Conservation (phyloP, 257 asterid species). For the Striga asiatica region DNA sequence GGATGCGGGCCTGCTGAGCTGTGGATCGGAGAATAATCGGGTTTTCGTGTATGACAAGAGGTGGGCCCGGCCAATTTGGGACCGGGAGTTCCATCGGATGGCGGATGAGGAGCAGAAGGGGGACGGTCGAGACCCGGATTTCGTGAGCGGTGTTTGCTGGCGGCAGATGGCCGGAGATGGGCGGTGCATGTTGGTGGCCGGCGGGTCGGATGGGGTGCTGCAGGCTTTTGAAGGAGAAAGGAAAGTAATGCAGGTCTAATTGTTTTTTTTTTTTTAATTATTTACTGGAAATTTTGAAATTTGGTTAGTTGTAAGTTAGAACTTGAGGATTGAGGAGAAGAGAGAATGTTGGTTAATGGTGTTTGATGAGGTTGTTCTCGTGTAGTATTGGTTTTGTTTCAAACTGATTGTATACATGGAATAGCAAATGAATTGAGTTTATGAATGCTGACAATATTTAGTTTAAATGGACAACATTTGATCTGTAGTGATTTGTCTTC, state of each 20-base stretch:
- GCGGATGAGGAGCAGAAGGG: not conserved
- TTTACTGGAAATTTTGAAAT: too few relatives aligned
- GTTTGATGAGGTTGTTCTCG: too few relatives aligned
- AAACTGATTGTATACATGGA: too few relatives aligned
- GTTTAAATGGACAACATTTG: too few relatives aligned
- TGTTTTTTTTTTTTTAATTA: too few relatives aligned
- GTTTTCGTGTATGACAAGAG: conserved; percentile 74
- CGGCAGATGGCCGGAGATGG: conserved; percentile 53
- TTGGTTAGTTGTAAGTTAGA: too few relatives aligned
- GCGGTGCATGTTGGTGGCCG: conserved; percentile 69
- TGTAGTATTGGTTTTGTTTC: too few relatives aligned
- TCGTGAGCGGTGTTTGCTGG: conserved; percentile 85
- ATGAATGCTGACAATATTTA: too few relatives aligned
- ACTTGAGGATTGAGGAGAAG: too few relatives aligned
- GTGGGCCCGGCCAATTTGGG: conserved; percentile 86
- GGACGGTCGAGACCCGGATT: conserved; percentile 21
- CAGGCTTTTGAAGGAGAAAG: conserved; percentile 47
- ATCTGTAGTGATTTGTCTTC: too few relatives aligned
- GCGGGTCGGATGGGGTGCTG: conserved; percentile 77
- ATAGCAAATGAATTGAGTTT: too few relatives aligned
- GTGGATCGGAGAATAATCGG: conserved; percentile 77
- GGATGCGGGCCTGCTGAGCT: conserved; percentile 58
- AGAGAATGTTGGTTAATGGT: too few relatives aligned
- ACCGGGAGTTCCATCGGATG: conserved; percentile 28
- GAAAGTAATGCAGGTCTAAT: not conserved